Evolutionary conservation across 306 rosid genomes (phyloP), one percentile per base, ranked within the genome.

Genomic region (Ormosia emarginata): DNA sequence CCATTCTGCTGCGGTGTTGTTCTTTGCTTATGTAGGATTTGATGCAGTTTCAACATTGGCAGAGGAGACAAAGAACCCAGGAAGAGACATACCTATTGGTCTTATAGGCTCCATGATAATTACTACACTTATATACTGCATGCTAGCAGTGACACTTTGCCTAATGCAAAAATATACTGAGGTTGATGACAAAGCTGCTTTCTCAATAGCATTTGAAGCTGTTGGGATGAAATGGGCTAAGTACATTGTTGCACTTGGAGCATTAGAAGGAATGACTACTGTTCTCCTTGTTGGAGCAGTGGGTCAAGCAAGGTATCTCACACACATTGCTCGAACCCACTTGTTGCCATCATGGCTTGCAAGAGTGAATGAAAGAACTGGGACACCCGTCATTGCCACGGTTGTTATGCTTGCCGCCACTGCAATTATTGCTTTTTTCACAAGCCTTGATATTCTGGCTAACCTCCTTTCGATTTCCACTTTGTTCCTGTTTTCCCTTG

Each of bases 1-100:
- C 52, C 37, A 78, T 34, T 74, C 97, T 0, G 88, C 96, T 0
- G 96, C 97, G 0, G 94, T 92, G 2, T 39, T 92, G 3, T 92
- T 91, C 88, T 94, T 92, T 1, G 93, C 97, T 17, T 94, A 91
- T 4, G 85, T 91, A 0, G 98, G 97, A 6, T 94, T 94, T 0
- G 98, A 92, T 2, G 92, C 89, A 0, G 91, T 94, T 47, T 71
- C 94, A 0, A 92, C 98, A 1, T 71, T 92, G 95, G 97, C 95
- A 0, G 96, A 94, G 78, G 97, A 94, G n/a, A 91, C 95, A 0
- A 90, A 91, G 72, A 90, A 92, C 41, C 98, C 96, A 0, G 93
- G 79, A 0, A 77, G 63, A 29, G 98, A 92, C 64, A 94, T 94
- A 33, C 97, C 98, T 0, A 80, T 92, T 5, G 98, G 97, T 0